Percentiles rank a stretch among this genome's conserved stretches.
Evolutionary conservation across 306 rosid genomes (phyloP).

Genomic region (Datisca glomerata): DNA sequence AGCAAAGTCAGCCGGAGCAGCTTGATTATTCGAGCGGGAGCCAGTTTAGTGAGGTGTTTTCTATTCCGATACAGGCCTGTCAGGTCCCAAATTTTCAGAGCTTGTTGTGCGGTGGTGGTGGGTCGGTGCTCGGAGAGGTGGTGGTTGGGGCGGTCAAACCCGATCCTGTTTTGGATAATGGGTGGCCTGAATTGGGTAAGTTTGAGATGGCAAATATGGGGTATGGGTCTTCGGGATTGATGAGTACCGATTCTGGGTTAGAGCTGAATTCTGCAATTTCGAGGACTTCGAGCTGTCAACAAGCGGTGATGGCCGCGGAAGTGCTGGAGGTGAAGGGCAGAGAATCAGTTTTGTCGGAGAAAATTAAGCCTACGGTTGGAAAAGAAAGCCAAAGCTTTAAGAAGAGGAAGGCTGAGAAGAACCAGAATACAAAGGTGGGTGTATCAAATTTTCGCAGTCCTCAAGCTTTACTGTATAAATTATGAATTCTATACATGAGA

Average conservation of each 20-base stretch:
- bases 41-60: slow-evolving; percentile 19
- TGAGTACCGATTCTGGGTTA: too few species aligned
- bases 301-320: slow-evolving; percentile 10
- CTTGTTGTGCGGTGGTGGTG: slow-evolving; percentile 7
- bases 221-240: too few species aligned
- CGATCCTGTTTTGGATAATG: slow-evolving; percentile 35
- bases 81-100: slow-evolving; percentile 18
- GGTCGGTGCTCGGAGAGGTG: slow-evolving; percentile 22
- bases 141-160: slow-evolving; percentile 30
- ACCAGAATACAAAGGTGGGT: slow-evolving; percentile 37
- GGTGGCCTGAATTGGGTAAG: slow-evolving; percentile 36
- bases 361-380: slow-evolving; percentile 19
- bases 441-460: too few species aligned
- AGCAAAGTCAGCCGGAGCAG: not conserved
- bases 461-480: too few species aligned
- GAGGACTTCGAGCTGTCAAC: slow-evolving; percentile 48
- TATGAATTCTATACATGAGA: too few species aligned
- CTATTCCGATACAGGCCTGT: slow-evolving; percentile 10
- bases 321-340: slow-evolving; percentile 10
- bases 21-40: slow-evolving; percentile 16
- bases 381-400: slow-evolving; percentile 36
- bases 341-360: slow-evolving; percentile 16
- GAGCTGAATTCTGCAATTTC: slow-evolving; percentile 29
- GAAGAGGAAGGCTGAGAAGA: slow-evolving; percentile 53
- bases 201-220: slow-evolving; percentile 10